Evolutionary conservation across 768 basidiomycete species (phyloP).

Genomic region (Phlebiopsis gigantea): DNA sequence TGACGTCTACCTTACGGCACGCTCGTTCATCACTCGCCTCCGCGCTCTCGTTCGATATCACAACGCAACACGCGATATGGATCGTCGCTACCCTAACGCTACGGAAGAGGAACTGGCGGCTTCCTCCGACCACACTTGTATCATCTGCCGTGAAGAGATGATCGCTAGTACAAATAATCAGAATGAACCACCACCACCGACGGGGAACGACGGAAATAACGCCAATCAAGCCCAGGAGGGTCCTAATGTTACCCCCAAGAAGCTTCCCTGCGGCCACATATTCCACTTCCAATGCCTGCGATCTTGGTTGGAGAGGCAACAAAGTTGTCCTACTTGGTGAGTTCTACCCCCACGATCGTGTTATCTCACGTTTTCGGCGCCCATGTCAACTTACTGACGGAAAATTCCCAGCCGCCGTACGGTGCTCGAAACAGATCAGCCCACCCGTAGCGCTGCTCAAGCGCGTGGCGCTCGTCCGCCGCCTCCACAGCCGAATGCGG

Average conservation of each 20-base stretch:
- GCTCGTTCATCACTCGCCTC: constrained; percentile 85
- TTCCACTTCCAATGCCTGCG: constrained; percentile 98
- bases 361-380: constrained; percentile 13
- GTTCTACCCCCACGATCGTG: constrained; percentile 24
- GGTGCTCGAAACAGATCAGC: constrained; percentile 51
- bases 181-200: constrained; percentile 1
- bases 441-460: constrained; percentile 15
- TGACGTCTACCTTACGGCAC: constrained; percentile 92
- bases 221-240: constrained; percentile 42
- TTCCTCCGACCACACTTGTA: constrained; percentile 89
- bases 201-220: constrained; percentile 9
- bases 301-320: constrained; percentile 97
- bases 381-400: constrained; percentile 11
- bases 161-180: constrained; percentile 25
- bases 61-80: constrained; percentile 94
- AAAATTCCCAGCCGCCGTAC: constrained; percentile 57
- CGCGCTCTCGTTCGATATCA: constrained; percentile 90
- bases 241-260: constrained; percentile 94
- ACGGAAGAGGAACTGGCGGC: constrained; percentile 76
- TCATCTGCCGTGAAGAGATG: constrained; percentile 99
- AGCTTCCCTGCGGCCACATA: constrained; percentile 92
- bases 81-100: constrained; percentile 89
- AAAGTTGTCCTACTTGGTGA: constrained; percentile 98
- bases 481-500: constrained; percentile 20
- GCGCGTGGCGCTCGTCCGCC: constrained; percentile 13